These are phyloP conservation scores for Lactarius evosmus DNA, from an alignment of 768 basidiomycete genomes.

Conservation along the genomic window DNA sequence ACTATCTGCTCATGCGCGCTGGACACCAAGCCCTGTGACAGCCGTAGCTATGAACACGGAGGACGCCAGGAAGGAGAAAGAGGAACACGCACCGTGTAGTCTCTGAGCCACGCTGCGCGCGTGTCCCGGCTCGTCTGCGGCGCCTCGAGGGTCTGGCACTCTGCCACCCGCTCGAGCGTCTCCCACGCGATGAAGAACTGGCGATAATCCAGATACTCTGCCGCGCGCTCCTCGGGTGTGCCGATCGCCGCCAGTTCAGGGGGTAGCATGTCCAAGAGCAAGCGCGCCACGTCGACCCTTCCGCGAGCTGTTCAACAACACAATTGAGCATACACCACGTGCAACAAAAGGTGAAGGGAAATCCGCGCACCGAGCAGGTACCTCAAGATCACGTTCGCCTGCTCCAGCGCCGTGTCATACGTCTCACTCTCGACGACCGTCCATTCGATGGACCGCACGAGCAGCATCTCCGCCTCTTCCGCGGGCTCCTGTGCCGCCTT, in stretches of 20 bases:
- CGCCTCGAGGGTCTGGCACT: slow-evolving; percentile 55
- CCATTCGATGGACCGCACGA: slow-evolving; percentile 93
- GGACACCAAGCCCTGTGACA: slow-evolving; percentile 53
- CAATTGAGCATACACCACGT: background rate
- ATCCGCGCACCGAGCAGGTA: slow-evolving; percentile 75
- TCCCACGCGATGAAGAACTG: slow-evolving; percentile 80
- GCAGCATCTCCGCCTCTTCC: slow-evolving; percentile 54
- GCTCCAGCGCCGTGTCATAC: slow-evolving; percentile 72
- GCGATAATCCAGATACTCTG: slow-evolving; percentile 74
- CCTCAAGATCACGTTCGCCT: slow-evolving; percentile 83
- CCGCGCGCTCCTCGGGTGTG: slow-evolving; percentile 68
- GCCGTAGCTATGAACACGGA: background rate
- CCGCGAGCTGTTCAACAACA: slow-evolving; percentile 55
- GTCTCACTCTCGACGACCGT: slow-evolving; percentile 75
- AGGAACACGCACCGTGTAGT: slow-evolving; percentile 51
- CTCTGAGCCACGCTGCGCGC: slow-evolving; percentile 55
- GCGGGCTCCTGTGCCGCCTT: slow-evolving; percentile 33
- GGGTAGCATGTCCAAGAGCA: slow-evolving; percentile 58
- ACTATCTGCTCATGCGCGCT: slow-evolving; percentile 61
- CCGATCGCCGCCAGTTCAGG: slow-evolving; percentile 55
- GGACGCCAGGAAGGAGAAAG: background rate
- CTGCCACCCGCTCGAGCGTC: slow-evolving; percentile 55
- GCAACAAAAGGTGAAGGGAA: slow-evolving; percentile 3
- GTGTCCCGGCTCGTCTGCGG: slow-evolving; percentile 58
- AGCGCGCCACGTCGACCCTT: slow-evolving; percentile 63